Evolutionary conservation across 148 eudicot species (phyloP).

Genomic region (Vaccinium darrowii): DNA sequence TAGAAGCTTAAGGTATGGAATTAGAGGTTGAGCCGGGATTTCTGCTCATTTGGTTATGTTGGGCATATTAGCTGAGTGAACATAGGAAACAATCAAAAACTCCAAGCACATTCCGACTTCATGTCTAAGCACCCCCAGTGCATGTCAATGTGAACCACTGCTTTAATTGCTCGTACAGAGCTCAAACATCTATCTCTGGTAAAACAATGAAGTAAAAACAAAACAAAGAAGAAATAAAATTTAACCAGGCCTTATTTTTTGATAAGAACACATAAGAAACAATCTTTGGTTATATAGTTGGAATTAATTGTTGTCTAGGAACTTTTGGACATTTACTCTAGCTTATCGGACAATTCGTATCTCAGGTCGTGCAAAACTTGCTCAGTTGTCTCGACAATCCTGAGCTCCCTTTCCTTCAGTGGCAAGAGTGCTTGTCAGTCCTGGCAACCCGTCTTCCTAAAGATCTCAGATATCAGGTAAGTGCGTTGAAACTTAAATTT

Average conservation of each 20-base stretch:
- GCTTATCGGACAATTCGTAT: constrained; percentile 9
- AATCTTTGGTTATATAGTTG: not conserved
- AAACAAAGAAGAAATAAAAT: not conserved
- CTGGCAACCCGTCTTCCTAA: constrained; percentile 93
- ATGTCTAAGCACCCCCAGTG: not conserved
- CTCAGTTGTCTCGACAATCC: constrained; percentile 93
- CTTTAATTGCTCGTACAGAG: not conserved
- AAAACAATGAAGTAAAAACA: not conserved
- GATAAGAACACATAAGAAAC: not conserved
- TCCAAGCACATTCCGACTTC: not conserved
- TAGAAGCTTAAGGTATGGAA: not conserved
- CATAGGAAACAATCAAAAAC: not conserved
- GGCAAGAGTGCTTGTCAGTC: constrained; percentile 99
- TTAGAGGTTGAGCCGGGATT: not conserved
- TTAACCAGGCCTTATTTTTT: not conserved
- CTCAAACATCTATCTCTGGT: not conserved
- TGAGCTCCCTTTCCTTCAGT: constrained; percentile 92
- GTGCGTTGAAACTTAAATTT: constrained; percentile 9
- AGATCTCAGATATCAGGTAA: constrained; percentile 79
- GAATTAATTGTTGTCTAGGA: not conserved
- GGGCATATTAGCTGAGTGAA: not conserved
- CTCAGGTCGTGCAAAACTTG: constrained; percentile 83
- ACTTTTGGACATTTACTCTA: not conserved
- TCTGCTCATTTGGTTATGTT: not conserved
- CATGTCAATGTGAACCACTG: not conserved